Conservation (phyloP, 2,329 filamentous ascomycete genomes). For the Aspergillus pseudotamarii region DNA sequence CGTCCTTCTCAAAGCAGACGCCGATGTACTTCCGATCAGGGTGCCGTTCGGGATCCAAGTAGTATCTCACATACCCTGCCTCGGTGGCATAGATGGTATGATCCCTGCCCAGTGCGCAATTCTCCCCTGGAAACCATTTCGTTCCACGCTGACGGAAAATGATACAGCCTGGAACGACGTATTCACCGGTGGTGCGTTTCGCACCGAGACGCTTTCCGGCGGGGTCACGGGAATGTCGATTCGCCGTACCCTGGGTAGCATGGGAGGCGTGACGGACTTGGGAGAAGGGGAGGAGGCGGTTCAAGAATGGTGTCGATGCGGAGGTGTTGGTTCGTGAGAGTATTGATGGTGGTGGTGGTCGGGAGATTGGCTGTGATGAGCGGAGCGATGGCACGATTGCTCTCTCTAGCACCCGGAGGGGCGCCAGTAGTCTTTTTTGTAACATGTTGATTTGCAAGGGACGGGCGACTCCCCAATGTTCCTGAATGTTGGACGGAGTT, state of each 20-base stretch:
- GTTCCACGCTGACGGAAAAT: conserved; percentile 97
- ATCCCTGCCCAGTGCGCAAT: conserved; percentile 91
- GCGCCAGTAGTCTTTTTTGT: conserved; percentile 45
- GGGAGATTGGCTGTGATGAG: conserved; percentile 27
- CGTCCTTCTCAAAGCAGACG: conserved; percentile 80
- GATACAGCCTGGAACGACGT: conserved; percentile 94
- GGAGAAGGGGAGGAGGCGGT: conserved; percentile 42
- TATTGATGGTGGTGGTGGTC: conserved; percentile 32
- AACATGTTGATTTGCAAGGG: conserved; percentile 39
- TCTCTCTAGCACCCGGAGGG: conserved; percentile 43
- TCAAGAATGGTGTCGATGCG: conserved; percentile 28
- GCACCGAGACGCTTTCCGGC: conserved; percentile 88
- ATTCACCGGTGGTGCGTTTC: conserved; percentile 91
- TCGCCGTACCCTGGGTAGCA: conserved; percentile 68
- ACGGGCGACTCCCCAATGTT: conserved; percentile 27
- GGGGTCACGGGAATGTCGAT: conserved; percentile 66
- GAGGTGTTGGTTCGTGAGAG: conserved; percentile 32
- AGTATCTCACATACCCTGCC: conserved; percentile 94
- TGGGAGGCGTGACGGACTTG: conserved; percentile 65
- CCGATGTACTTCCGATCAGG: conserved; percentile 93
- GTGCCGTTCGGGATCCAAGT: conserved; percentile 80
- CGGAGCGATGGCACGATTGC: conserved; percentile 35
- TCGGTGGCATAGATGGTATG: conserved; percentile 90
- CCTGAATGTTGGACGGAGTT: background rate
- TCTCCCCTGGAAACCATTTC: conserved; percentile 92